phyloP scores from a whole-genome alignment of 768 basidiomycete genomes.

The Hygrocybe coccinea region DNA sequence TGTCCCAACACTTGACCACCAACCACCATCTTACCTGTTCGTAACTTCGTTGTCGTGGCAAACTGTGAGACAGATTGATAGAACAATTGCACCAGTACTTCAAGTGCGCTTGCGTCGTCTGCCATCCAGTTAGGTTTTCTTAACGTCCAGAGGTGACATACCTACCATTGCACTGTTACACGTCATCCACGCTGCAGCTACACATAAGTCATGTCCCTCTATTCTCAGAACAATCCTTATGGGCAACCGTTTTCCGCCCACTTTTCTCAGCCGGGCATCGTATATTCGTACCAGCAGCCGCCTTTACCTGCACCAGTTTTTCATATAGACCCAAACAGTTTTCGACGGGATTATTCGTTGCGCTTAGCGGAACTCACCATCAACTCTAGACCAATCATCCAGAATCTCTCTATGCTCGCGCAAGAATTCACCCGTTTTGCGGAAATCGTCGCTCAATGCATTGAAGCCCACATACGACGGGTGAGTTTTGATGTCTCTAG shows the following conservation, averaged over 20 bases:
- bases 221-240: conserved; percentile 55
- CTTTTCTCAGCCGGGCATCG: conserved; percentile 42
- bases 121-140: neutral
- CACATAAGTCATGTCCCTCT: conserved; percentile 54
- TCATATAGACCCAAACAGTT: conserved; percentile 61
- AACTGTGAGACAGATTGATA: conserved; percentile 3
- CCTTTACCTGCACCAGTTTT: conserved; percentile 37
- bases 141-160: neutral
- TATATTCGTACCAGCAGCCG: conserved; percentile 42
- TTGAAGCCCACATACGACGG: conserved; percentile 80
- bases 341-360: conserved; percentile 71
- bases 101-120: neutral
- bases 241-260: conserved; percentile 51
- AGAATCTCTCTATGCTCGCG: conserved; percentile 86
- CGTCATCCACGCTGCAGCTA: conserved; percentile 24
- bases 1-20: conserved; percentile 9
- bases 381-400: conserved; percentile 94
- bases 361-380: conserved; percentile 80
- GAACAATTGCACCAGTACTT: neutral
- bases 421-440: conserved; percentile 79
- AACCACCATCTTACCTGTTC: conserved; percentile 3
- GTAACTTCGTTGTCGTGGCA: neutral
- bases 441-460: conserved; percentile 72
- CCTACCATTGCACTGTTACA: neutral
- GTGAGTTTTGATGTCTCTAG: conserved; percentile 55